Base-by-base conservation (phyloP, 108 stramenopile genomes). In the Fragilariopsis cylindrus region DNA sequence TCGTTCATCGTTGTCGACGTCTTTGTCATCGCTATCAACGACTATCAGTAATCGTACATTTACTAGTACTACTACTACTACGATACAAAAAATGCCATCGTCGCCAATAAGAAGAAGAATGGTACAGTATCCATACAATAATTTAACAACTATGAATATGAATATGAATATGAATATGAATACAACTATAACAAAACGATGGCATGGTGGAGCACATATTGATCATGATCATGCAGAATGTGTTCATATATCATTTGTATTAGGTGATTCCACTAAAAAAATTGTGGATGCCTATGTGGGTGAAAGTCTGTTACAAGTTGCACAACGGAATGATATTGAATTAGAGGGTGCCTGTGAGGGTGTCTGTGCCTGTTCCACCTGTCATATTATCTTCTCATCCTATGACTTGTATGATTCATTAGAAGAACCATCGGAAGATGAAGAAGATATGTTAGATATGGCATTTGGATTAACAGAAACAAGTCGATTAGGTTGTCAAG, bases 361-460 rank as follows among this genome's bases (percentile, higher is more conserved):
- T 21, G 97, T 97, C 6, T 94, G 96, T 58, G 98, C 98, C 8
- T 98, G 98, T 77, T 66, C 93, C 40, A 99, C 99, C 0, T 99
- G 99, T 70, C 99, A 99, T 83, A 79, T 96, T n/a, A 98, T 98
- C 21, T 76, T 99, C 11, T 76, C 81, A 3, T 78, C 75, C n/a
- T 8, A 11, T 4, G 91, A 86, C 4, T 42, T 98, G 15, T 99
- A 86, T 71, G 96, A 98, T 55, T 2, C 64, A 3, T 18, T 57
- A 7, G 80, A 69, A 8, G 83, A 84, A n/a, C 65, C 90, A 43
- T 75, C 81, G 3, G 92, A 96, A 76, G 92, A 93, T 57, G 96
- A 94, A 71, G 97, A 97, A 72, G 99, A 99, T 76, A 99, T 99
- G 99, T 80, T 99, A 48, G 99, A 99, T 69, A 93, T 97, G 96